Evolutionary conservation across 305 asterid species (phyloP).

Genomic region (Rubia balearica): DNA sequence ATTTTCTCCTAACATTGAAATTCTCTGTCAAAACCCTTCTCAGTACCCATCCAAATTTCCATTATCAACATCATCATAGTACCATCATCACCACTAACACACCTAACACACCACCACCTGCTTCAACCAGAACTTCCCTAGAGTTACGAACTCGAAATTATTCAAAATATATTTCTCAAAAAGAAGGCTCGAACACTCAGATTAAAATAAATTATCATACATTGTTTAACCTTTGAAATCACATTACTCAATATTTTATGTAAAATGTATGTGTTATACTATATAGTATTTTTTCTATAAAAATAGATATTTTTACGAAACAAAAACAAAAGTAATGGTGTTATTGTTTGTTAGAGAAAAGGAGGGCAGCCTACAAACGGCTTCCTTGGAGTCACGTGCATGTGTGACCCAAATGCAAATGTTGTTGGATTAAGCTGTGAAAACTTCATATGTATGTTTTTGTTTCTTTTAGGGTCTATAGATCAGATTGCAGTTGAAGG

Average conservation of each 20-base stretch:
- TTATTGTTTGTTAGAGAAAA: slow-evolving; percentile 11
- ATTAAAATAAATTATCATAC: too few species aligned
- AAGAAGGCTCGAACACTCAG: too few species aligned
- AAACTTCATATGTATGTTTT: slow-evolving; percentile 2
- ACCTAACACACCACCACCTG: too few species aligned
- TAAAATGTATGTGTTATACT: background rate
- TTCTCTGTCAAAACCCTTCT: too few species aligned
- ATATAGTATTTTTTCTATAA: background rate
- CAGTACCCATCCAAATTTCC: too few species aligned
- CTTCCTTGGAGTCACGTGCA: background rate
- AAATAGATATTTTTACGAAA: background rate
- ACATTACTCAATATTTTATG: background rate
- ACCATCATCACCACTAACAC: too few species aligned
- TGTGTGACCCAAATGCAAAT: slow-evolving; percentile 8
- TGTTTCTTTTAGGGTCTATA: slow-evolving; percentile 7
- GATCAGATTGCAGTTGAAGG: slow-evolving; percentile 7
- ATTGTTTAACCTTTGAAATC: too few species aligned
- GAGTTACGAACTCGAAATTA: too few species aligned
- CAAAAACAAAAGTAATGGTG: background rate
- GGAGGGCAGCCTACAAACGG: slow-evolving; percentile 14
- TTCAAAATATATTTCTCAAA: too few species aligned
- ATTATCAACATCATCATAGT: too few species aligned
- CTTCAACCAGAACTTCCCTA: too few species aligned
- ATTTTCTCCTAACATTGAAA: too few species aligned
- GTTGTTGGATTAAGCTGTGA: slow-evolving; percentile 5